These are phyloP conservation scores for Vigna radiata DNA, from an alignment of 306 rosid species.

Conservation along the genomic window DNA sequence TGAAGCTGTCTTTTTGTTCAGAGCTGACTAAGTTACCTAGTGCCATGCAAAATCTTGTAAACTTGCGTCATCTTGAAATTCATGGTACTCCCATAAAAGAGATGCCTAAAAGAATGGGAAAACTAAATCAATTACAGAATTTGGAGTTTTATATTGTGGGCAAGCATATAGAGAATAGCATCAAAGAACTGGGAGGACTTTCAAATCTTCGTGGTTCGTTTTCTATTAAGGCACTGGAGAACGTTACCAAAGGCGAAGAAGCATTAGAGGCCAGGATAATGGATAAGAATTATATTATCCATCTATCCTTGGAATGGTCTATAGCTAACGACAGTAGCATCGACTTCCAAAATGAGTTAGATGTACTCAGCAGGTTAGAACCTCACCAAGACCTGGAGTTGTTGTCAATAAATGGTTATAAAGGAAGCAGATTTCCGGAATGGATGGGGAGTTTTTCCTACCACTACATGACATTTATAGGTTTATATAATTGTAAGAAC, in stretches of 20 bases:
- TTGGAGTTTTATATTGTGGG: background rate
- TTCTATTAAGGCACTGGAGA: background rate
- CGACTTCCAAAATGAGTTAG: background rate
- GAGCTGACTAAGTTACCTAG: too few species aligned
- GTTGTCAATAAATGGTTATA: background rate
- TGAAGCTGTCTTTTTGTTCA: too few species aligned
- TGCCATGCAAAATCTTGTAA: too few species aligned
- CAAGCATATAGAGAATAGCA: background rate
- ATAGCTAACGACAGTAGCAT: background rate
- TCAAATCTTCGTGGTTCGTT: background rate
- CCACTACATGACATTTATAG: background rate
- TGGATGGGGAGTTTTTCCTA: background rate
- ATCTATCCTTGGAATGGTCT: background rate
- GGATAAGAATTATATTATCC: background rate
- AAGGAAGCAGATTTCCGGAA: background rate
- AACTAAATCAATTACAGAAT: too few species aligned
- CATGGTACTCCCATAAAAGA: too few species aligned
- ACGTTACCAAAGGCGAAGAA: background rate
- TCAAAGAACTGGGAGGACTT: background rate
- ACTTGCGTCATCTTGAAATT: too few species aligned
- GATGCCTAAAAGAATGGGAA: too few species aligned
- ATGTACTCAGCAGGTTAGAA: background rate
- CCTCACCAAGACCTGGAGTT: background rate
- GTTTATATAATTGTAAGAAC: too few species aligned
- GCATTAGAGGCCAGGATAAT: background rate